Percentiles rank a stretch among this genome's conserved stretches.
Conservation (phyloP, 2,329 filamentous ascomycete genomes). For the Apiospora sp. region DNA sequence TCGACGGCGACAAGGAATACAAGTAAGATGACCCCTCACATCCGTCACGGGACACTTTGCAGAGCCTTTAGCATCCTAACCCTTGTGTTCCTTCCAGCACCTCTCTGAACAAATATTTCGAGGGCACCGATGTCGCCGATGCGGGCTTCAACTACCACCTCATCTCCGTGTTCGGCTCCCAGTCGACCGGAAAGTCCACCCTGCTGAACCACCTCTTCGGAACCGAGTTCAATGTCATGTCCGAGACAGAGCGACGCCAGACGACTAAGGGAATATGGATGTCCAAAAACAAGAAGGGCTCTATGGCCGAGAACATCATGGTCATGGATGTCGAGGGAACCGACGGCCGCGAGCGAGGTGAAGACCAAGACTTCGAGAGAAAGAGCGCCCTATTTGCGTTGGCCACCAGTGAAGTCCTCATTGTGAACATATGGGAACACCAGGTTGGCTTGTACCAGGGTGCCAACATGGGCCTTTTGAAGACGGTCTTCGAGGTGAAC, state of each 20-base stretch:
- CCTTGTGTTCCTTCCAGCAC: slow-evolving; percentile 58
- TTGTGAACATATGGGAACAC: slow-evolving; percentile 99
- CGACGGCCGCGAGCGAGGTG: slow-evolving; percentile 92
- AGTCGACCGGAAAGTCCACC: slow-evolving; percentile 98
- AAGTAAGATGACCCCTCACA: slow-evolving; percentile 69
- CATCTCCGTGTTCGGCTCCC: slow-evolving; percentile 97
- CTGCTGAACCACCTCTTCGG: slow-evolving; percentile 95
- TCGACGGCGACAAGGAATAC: slow-evolving; percentile 96
- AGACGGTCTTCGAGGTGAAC: slow-evolving; percentile 99
- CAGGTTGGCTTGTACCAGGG: slow-evolving; percentile 98
- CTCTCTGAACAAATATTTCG: slow-evolving; percentile 83
- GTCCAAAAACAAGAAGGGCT: slow-evolving; percentile 87
- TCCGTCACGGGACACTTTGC: slow-evolving; percentile 24
- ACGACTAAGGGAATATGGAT: slow-evolving; percentile 99
- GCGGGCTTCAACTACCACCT: slow-evolving; percentile 99
- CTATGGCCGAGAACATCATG: slow-evolving; percentile 96
- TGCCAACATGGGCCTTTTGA: slow-evolving; percentile 97
- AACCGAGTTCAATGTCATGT: slow-evolving; percentile 97
- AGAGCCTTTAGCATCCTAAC: slow-evolving; percentile 22
- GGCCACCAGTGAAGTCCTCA: slow-evolving; percentile 95
- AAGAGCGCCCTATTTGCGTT: slow-evolving; percentile 98
- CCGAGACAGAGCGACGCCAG: slow-evolving; percentile 90
- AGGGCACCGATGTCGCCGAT: slow-evolving; percentile 79
- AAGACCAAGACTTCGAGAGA: slow-evolving; percentile 98
- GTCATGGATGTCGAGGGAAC: slow-evolving; percentile 99